These are phyloP conservation scores for Flaveria trinervia DNA, from an alignment of 129 eudicot genomes.

Conservation along the genomic window DNA sequence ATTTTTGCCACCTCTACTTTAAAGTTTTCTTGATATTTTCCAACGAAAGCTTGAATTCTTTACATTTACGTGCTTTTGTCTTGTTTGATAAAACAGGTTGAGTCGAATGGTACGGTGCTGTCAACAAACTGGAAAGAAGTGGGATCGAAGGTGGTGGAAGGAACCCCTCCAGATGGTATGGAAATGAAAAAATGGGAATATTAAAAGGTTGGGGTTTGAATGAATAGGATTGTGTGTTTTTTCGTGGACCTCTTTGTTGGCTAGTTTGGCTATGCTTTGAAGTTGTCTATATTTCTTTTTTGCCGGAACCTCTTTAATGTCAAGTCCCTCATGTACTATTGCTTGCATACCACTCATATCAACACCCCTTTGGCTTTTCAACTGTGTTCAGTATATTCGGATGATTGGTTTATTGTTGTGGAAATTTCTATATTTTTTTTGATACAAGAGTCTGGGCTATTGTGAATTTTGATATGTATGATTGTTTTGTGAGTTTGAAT, in stretches of 20 bases:
- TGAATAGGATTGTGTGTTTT: slow-evolving; percentile 9
- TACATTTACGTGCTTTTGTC: not conserved
- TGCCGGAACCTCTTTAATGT: not conserved
- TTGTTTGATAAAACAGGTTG: slow-evolving; percentile 47
- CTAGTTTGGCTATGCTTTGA: slow-evolving; percentile 33
- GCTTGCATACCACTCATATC: not conserved
- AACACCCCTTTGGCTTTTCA: too few species aligned
- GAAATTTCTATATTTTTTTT: not conserved
- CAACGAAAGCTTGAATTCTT: not conserved
- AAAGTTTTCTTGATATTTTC: not conserved
- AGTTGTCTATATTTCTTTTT: slow-evolving; percentile 37
- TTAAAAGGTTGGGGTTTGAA: slow-evolving; percentile 20
- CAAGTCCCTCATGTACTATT: slow-evolving; percentile 3
- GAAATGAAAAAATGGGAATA: slow-evolving; percentile 90
- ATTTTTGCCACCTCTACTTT: not conserved
- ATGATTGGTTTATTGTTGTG: slow-evolving; percentile 8
- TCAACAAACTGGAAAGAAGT: slow-evolving; percentile 99
- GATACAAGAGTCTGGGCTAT: not conserved
- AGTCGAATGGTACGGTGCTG: slow-evolving; percentile 91
- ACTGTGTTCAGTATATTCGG: not conserved
- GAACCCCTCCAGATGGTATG: slow-evolving; percentile 95
- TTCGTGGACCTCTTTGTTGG: not conserved
- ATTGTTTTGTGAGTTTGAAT: not conserved
- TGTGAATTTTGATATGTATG: not conserved
- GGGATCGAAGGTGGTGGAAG: slow-evolving; percentile 80